Conservation (phyloP, 441 rosid genomes). For the Populus hybrid region DNA sequence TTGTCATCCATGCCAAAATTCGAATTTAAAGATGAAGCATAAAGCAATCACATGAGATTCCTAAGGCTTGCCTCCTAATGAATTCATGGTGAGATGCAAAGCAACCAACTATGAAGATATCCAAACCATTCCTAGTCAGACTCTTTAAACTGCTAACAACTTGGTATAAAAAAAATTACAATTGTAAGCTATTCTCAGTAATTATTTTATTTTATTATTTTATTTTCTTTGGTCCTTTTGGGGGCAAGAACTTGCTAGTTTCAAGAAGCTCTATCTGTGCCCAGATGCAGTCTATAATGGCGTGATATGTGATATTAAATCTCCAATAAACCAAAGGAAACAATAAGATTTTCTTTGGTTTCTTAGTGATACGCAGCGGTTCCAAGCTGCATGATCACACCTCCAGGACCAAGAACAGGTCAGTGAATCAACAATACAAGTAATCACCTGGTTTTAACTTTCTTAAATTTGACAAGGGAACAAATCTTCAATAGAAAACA, state of each 20-base stretch:
- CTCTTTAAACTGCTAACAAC: not conserved
- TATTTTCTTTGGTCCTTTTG: not conserved
- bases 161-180: not conserved
- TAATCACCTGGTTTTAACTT: too few species aligned
- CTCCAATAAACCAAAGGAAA: too few species aligned
- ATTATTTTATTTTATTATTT: too few species aligned
- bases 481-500: too few species aligned
- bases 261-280: not conserved
- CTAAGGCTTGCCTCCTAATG: not conserved
- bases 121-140: not conserved
- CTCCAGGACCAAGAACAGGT: too few species aligned
- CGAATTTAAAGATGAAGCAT: not conserved
- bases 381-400: too few species aligned
- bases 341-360: too few species aligned
- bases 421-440: too few species aligned
- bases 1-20: not conserved
- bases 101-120: not conserved
- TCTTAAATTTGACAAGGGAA: too few species aligned
- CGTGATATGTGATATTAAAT: not conserved
- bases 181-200: not conserved
- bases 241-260: not conserved
- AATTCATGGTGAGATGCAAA: not conserved
- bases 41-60: not conserved
- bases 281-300: not conserved
- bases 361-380: too few species aligned